Base-by-base conservation (phyloP, 495 filamentous ascomycete species). In the Penicillium pulvis region DNA sequence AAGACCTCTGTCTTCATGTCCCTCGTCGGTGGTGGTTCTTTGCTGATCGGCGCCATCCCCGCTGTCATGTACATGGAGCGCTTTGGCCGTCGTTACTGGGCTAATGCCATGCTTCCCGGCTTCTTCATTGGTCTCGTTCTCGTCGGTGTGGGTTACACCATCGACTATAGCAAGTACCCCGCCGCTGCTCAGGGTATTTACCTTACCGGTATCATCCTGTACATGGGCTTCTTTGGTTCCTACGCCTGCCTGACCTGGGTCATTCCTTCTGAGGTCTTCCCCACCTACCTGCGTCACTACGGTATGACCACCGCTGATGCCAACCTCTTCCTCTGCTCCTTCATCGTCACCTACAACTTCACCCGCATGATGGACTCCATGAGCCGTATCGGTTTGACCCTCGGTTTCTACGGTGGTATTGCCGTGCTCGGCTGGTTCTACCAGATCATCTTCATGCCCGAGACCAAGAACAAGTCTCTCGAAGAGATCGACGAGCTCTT, bases 271-370 rank as follows among this genome's bases (percentile, higher is more conserved):
- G 82, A 86, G 62, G 81, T 84, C 36, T 85, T 84, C 72, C 83
- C 83, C 0, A 85, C 82, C 1, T 84, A 86, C 64, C 79, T 85
- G 4, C 83, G 83, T 51, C 71, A 66, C 20, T 85, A 85, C 71
- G 84, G 84, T 19, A 85, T 86, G 83, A 82, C 81, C 39, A 80
- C 76, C 20, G 77, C 79, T 10, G 80, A 83, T 55, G 81, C 78
- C 6, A 80, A 76, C 53, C 71, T 85, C 28, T 85, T 85, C 77
- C 73, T 85, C 52, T 81, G 75, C 66, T 83, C 81, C 45, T 85
- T 85, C 70, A 82, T 86, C 61, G 83, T 85, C 23, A 86, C 83
- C 16, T 87, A 86, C 70, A 85, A 84, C 72, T 87, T 86, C 75
- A 73, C 75, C 4, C 70, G 71, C 31, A 85, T 86, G 83, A 78